Evolutionary conservation across 371 early-diverging fungal species (phyloP).

Genomic region (Choanephora cucurbitarum): DNA sequence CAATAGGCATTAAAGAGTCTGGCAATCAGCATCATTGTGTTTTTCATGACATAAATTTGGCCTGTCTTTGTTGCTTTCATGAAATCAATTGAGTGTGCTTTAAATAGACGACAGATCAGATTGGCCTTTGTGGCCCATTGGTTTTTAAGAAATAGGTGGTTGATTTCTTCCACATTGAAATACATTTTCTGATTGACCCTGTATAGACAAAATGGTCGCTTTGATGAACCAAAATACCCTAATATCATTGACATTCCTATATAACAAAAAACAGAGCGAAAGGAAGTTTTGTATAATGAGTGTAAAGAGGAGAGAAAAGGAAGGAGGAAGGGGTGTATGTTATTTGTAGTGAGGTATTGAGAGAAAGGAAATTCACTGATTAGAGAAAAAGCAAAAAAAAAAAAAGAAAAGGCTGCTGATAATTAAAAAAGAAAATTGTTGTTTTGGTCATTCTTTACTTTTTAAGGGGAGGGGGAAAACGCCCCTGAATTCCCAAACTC

Average conservation of each 20-base stretch:
- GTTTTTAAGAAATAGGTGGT: conserved; percentile 12
- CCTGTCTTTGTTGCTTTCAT: conserved; percentile 12
- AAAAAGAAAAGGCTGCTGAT: conserved; percentile 7
- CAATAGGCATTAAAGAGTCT: conserved; percentile 25
- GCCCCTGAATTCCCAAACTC: conserved; percentile 10
- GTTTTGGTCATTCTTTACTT: conserved; percentile 20
- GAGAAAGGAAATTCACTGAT: no score
- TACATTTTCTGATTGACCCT: conserved; percentile 7
- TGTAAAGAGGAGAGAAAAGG: conserved; percentile 14
- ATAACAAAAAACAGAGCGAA: conserved; percentile 6
- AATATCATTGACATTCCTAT: conserved; percentile 15
- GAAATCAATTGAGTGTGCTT: conserved; percentile 17
- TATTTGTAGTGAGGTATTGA: no score
- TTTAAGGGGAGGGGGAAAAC: conserved; percentile 12
- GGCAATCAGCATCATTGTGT: conserved; percentile 28
- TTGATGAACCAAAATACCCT: conserved; percentile 18
- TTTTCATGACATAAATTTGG: conserved; percentile 20
- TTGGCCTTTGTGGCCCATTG: conserved; percentile 10
- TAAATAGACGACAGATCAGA: conserved; percentile 12
- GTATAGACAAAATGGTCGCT: conserved; percentile 19
- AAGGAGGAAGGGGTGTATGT: no score
- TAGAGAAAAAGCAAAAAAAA: conserved; percentile 15
- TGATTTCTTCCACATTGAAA: conserved; percentile 30
- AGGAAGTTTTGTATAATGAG: no score
- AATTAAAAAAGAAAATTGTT: background rate